Conservation (phyloP, 495 filamentous ascomycete species). For the Neurospora sp. region DNA sequence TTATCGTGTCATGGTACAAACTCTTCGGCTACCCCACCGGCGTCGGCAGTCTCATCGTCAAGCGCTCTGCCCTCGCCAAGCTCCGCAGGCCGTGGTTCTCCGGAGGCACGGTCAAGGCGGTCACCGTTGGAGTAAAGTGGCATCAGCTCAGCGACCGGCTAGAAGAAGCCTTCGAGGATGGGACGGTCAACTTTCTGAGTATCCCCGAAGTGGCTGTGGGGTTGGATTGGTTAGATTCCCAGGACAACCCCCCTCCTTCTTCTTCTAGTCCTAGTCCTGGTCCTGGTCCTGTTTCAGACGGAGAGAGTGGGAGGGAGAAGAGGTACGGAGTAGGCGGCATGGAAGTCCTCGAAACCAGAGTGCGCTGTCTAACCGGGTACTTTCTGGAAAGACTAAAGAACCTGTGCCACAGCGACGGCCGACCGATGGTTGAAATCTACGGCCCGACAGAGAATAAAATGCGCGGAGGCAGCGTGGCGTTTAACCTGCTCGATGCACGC, state of each 20-base stretch:
- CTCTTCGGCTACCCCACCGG: conserved; percentile 54
- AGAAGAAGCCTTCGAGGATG: conserved; percentile 46
- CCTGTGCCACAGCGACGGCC: conserved; percentile 41
- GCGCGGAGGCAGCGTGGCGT: conserved; percentile 48
- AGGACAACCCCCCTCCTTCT: neutral
- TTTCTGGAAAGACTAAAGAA: conserved; percentile 30
- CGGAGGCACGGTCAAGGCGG: conserved; percentile 50
- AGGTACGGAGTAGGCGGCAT: neutral
- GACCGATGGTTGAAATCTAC: conserved; percentile 40
- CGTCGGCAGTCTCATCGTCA: conserved; percentile 46
- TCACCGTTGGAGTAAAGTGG: conserved; percentile 38
- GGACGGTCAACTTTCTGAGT: conserved; percentile 48
- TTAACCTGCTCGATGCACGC: conserved; percentile 39
- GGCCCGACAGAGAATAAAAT: conserved; percentile 34
- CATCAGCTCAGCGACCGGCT: conserved; percentile 34
- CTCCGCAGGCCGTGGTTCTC: conserved; percentile 45
- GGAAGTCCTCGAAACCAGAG: conserved; percentile 12
- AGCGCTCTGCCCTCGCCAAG: conserved; percentile 33
- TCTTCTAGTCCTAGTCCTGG: neutral
- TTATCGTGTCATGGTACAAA: conserved; percentile 50
- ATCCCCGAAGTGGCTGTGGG: conserved; percentile 47
- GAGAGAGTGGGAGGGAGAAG: neutral
- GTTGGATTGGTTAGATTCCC: conserved; percentile 26
- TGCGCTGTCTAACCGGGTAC: conserved; percentile 36
- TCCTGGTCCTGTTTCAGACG: neutral